A percentile compares a stretch with the other conserved stretches of the same genome.
Conservation (phyloP, 2,329 filamentous ascomycete genomes). For the Pseudogymnoascus sp. region DNA sequence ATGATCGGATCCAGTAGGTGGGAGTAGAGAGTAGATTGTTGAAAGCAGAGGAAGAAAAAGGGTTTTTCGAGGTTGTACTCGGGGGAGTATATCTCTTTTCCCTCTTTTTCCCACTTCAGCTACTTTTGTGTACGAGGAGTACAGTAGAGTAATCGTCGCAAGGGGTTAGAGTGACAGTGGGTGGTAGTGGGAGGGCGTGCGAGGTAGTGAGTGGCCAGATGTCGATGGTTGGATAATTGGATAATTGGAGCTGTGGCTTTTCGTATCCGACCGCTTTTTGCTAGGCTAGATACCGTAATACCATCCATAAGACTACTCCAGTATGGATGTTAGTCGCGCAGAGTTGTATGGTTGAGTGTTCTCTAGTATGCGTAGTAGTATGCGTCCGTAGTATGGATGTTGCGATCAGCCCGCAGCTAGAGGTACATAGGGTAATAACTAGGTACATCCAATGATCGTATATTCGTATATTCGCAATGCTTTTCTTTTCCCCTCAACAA, state of each 20-base stretch:
- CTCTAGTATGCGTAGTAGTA: neutral
- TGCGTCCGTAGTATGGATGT: neutral
- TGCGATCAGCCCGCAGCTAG: constrained; percentile 1
- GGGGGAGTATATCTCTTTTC: neutral
- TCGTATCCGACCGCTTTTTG: constrained; percentile 6
- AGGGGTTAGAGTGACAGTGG: constrained; percentile 4
- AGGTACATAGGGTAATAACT: neutral
- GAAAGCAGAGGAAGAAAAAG: constrained; percentile 1
- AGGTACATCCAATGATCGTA: neutral
- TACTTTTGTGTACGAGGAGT: neutral
- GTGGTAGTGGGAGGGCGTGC: neutral
- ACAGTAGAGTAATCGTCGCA: neutral
- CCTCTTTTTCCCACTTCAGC: neutral
- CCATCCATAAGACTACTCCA: neutral
- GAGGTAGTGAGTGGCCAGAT: neutral
- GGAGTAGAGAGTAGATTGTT: neutral
- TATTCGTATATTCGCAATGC: neutral
- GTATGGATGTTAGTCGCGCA: neutral
- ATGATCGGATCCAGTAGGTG: neutral
- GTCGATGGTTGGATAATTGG: neutral
- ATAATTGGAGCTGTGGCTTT: neutral
- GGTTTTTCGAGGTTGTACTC: neutral
- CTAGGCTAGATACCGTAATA: neutral
- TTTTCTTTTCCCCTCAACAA: neutral
- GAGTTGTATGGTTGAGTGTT: neutral